Conservation (phyloP, 2,329 filamentous ascomycete genomes). For the Aspergillus sp. region DNA sequence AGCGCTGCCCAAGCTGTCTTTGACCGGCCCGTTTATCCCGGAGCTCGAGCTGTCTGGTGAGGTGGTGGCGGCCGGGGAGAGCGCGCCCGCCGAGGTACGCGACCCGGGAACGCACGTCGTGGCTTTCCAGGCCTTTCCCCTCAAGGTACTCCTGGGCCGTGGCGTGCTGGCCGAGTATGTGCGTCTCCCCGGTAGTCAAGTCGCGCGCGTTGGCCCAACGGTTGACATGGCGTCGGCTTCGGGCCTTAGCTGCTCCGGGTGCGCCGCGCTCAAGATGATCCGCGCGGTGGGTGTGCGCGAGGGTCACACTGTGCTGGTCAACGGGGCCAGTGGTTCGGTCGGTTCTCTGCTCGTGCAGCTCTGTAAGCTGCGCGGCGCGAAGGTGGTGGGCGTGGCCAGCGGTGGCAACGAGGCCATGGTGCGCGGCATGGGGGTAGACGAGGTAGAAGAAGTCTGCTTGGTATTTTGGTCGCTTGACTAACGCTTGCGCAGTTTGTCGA, state of each 20-base stretch:
- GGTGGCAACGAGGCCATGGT: constrained; percentile 19
- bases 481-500: background rate
- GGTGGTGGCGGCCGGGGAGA: constrained; percentile 13
- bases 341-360: constrained; percentile 19
- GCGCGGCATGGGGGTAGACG: constrained; percentile 17
- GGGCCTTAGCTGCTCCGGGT: constrained; percentile 13
- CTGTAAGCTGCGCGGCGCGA: constrained; percentile 16
- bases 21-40: constrained; percentile 14
- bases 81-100: constrained; percentile 14
- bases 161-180: background rate
- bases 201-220: background rate
- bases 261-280: constrained; percentile 19
- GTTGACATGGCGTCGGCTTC: constrained; percentile 18
- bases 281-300: constrained; percentile 16
- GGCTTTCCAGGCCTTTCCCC: constrained; percentile 11
- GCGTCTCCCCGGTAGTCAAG: background rate
- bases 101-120: constrained; percentile 11
- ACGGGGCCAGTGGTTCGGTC: constrained; percentile 20
- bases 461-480: background rate
- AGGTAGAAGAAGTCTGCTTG: constrained; percentile 4
- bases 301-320: constrained; percentile 17
- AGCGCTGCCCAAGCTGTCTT: constrained; percentile 9
- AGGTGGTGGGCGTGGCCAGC: constrained; percentile 19
- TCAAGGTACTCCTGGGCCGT: background rate
- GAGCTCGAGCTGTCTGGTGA: constrained; percentile 20